A percentile compares a stretch with the other conserved stretches of the same genome.
Conservation (phyloP, 208 protist species). For the Crithidia bombi region DNA sequence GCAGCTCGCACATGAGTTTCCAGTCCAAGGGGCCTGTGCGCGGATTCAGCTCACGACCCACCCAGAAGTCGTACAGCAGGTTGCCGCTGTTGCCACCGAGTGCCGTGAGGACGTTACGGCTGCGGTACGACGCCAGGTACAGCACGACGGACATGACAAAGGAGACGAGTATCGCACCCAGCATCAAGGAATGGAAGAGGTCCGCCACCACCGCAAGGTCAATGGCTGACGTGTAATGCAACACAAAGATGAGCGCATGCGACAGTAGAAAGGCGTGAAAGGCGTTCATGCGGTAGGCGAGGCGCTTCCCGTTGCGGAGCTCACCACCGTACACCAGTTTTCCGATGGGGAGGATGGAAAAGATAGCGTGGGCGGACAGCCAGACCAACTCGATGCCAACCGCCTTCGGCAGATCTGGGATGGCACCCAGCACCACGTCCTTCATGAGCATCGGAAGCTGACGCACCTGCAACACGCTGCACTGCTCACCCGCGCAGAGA, state of each 20-base stretch:
- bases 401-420: slow-evolving; percentile 52
- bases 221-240: slow-evolving; percentile 52
- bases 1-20: slow-evolving; percentile 96
- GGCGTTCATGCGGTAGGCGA: slow-evolving; percentile 86
- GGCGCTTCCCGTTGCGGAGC: slow-evolving; percentile 67
- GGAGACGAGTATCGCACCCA: slow-evolving; percentile 79
- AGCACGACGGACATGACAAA: slow-evolving; percentile 65
- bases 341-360: slow-evolving; percentile 76
- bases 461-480: slow-evolving; percentile 25
- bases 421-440: slow-evolving; percentile 22
- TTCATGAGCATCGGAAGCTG: slow-evolving; percentile 32
- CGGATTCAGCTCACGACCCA: slow-evolving; percentile 96
- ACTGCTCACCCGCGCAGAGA: slow-evolving; percentile 48
- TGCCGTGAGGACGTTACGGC: slow-evolving; percentile 61
- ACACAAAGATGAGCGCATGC: slow-evolving; percentile 49
- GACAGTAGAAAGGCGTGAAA: slow-evolving; percentile 75
- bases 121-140: slow-evolving; percentile 73
- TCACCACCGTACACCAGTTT: slow-evolving; percentile 55
- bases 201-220: slow-evolving; percentile 59
- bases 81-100: slow-evolving; percentile 87
- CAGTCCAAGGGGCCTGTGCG: slow-evolving; percentile 92
- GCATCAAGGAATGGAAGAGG: slow-evolving; percentile 65
- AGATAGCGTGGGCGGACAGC: slow-evolving; percentile 67
- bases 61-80: slow-evolving; percentile 95
- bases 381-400: slow-evolving; percentile 65